Evolutionary conservation across 148 eudicot genomes (phyloP), one percentile per base, ranked within the genome.

Genomic region (Rhododendron ovatum): DNA sequence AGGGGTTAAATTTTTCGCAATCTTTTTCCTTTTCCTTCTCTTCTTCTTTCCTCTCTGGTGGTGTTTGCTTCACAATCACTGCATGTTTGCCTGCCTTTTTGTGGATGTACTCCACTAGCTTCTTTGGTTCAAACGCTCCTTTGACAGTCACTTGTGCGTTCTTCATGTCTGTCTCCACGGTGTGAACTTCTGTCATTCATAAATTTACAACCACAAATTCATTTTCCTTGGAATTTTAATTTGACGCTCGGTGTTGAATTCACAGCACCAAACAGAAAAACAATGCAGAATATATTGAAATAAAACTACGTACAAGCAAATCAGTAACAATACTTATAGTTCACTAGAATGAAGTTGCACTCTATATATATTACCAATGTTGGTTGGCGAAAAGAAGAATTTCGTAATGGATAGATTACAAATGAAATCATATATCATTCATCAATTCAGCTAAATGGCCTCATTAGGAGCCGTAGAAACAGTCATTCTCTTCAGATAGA

Each of bases 81-180:
- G 92, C 93, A 69, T 77, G 88, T 77, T 89, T 91, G n/a, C 96
- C 94, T 59, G 87, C 85, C 67, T 61, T 85, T 37, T 85, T 89
- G 45, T 61, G 61, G n/a, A 92, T 73, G 59, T 88, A 88, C 45
- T 89, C 90, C n/a, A 88, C 89, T 0, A 93, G 85, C 37, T 87
- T 88, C 26, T 88, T 50, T 22, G 94, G 78, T 37, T 92, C 92
- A 82, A 93, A 87, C 17, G 67, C 81, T 35, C 96, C 96, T 85
- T 84, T 91, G 84, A 92, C 94, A 2, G 82, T 89, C 82, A 92
- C 91, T 45, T 83, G 85, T 28, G 89, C 88, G 47, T 85, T 91
- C 69, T 75, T 83, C 71, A 87, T 26, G 39, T 92, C 91, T 17
- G 90, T 57, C 41, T 92, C 92, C 63, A 92, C 93, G 0, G 78